These are phyloP conservation scores for Mycogone perniciosa DNA, from an alignment of 2,329 filamentous ascomycete genomes.

Conservation along the genomic window DNA sequence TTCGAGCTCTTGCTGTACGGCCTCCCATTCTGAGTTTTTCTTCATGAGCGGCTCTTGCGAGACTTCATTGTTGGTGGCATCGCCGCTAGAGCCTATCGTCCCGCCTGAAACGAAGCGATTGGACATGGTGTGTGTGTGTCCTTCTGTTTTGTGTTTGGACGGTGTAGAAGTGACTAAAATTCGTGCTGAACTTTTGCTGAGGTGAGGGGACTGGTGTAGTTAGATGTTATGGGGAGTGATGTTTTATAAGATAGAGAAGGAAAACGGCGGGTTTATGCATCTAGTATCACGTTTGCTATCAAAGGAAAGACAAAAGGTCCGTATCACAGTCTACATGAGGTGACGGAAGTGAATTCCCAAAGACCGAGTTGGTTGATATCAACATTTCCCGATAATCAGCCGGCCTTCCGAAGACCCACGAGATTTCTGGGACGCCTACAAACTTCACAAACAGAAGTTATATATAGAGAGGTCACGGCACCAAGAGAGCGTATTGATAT, in stretches of 20 bases:
- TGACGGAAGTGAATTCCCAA: not conserved
- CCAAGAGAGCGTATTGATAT: not conserved
- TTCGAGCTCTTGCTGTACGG: conserved; percentile 59
- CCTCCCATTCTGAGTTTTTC: conserved; percentile 50
- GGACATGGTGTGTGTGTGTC: conserved; percentile 34
- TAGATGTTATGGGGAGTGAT: too few species aligned
- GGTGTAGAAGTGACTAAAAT: not conserved
- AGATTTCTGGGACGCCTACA: not conserved
- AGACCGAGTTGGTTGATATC: not conserved
- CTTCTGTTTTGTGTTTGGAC: not conserved
- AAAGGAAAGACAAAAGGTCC: not conserved
- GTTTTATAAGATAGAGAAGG: too few species aligned
- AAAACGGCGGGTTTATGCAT: too few species aligned
- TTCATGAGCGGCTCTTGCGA: conserved; percentile 14
- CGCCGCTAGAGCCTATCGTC: conserved; percentile 29
- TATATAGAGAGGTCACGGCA: not conserved
- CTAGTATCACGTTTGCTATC: not conserved
- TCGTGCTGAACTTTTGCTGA: not conserved
- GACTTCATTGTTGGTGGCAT: conserved; percentile 17
- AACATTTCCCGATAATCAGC: conserved; percentile 5
- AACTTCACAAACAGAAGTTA: not conserved
- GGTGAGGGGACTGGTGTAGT: not conserved
- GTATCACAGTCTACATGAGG: not conserved
- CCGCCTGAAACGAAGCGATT: conserved; percentile 52
- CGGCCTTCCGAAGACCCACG: not conserved